Base-by-base conservation (phyloP, 192 early-diverging fungal species). In the Dimargaris verticillata region DNA sequence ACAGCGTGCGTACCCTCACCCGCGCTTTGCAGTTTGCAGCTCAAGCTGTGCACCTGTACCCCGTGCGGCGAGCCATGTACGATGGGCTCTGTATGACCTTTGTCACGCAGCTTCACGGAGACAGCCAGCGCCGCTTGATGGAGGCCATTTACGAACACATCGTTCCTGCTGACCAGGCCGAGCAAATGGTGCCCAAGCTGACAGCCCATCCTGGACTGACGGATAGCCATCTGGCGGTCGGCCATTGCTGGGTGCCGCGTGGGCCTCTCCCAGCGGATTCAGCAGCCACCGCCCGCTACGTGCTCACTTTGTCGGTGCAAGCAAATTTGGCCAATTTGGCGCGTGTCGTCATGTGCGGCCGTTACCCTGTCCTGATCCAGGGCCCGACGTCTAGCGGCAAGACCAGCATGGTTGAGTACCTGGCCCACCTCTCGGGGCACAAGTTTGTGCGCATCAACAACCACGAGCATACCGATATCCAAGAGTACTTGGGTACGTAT, bases 381-480 rank as follows among this genome's bases (percentile, higher is more conserved):
- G 96, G 95, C 47, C 96, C 94, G 10, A 99, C 96, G 0, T 94
- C 91, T 24, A 87, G 88, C 46, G 96, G 96, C 54, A 99, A 99
- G 70, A 99, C 96, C 0, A 88, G 85, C 61, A 97, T 99, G 89
- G 88, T 99, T 57, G 91, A 97, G 68, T 92, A 93, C 61, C 69
- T 99, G 61, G 96, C 96, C 15, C 83, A 87, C 48, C 61, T 74
- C 17, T 88, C 92, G 0, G 91, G 92, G n/a, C 94, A 96, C 72
- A 72, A 74, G 15, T 96, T 97, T 72, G 89, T 99, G 25, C 85
- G 96, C 46, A 92, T 99, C 68, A 99, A 99, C 72, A 97, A 99
- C 70, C 96, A 99, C 73, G 94, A 96, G 71, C 93, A 95, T 68
- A 99, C 96, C 1, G 96, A 99, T 67, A 64, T 99, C 65, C 92